Conservation (phyloP, 106 monocot species). For the Agapanthus africanus region DNA sequence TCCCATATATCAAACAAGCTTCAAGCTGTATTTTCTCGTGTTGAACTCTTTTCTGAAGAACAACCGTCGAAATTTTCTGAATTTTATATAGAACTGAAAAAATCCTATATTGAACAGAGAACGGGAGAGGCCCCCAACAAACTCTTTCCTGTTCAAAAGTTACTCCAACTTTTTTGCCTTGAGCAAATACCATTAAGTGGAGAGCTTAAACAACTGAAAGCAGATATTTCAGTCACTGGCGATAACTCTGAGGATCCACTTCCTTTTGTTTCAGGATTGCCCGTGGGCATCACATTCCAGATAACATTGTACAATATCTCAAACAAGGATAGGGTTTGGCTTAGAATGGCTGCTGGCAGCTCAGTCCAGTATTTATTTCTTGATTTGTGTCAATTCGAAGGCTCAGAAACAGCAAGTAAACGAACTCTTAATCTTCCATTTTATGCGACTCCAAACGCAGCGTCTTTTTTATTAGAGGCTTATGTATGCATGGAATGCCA, state of each 20-base stretch:
- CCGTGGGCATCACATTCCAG: slow-evolving; percentile 50
- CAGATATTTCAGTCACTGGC: slow-evolving; percentile 38
- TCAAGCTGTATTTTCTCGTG: slow-evolving; percentile 20
- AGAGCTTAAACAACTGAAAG: slow-evolving; percentile 41
- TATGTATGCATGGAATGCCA: slow-evolving; percentile 51
- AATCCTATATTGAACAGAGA: slow-evolving; percentile 16
- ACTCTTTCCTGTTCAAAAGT: slow-evolving; percentile 21
- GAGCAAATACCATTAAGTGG: slow-evolving; percentile 25
- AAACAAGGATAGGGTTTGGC: slow-evolving; percentile 41
- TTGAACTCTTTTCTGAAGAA: slow-evolving; percentile 36
- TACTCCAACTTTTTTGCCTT: slow-evolving; percentile 39
- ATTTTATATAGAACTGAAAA: slow-evolving; percentile 57
- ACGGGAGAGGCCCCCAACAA: background rate
- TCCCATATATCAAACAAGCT: slow-evolving; percentile 27
- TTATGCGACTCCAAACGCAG: slow-evolving; percentile 45
- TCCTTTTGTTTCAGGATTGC: slow-evolving; percentile 56
- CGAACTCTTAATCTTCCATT: slow-evolving; percentile 36
- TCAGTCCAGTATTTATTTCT: slow-evolving; percentile 47
- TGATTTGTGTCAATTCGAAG: slow-evolving; percentile 35
- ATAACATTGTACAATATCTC: slow-evolving; percentile 52
- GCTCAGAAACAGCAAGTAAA: slow-evolving; percentile 30
- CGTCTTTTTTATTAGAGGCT: slow-evolving; percentile 50
- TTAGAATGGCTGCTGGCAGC: slow-evolving; percentile 39
- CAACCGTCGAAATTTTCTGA: slow-evolving; percentile 27
- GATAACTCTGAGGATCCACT: slow-evolving; percentile 67